These are phyloP conservation scores for Austroboletus eburneus DNA, from an alignment of 768 basidiomycete species.

Conservation along the genomic window DNA sequence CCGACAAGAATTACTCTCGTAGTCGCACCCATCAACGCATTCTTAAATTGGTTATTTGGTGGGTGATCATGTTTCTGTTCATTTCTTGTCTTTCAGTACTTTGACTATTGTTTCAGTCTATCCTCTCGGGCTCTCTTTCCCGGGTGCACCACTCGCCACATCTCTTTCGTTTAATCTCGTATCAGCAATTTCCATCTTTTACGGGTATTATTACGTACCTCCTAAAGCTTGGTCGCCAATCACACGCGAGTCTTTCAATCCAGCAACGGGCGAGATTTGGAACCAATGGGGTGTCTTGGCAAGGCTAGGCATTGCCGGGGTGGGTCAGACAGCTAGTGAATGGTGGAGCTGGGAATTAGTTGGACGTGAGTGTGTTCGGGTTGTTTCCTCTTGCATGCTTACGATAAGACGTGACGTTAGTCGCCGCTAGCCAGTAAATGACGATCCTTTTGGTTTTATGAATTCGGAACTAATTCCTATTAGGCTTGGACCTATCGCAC, in stretches of 20 bases:
- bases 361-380: conserved; percentile 34
- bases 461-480: conserved; percentile 3
- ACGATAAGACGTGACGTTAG: conserved; percentile 22
- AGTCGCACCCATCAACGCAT: conserved; percentile 80
- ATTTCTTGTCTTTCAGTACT: conserved; percentile 1
- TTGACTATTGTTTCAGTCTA: conserved; percentile 23
- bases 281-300: conserved; percentile 63
- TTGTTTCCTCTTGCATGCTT: neutral
- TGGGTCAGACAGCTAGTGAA: conserved; percentile 78
- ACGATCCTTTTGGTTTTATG: neutral
- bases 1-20: conserved; percentile 81
- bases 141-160: conserved; percentile 90
- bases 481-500: conserved; percentile 71
- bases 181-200: conserved; percentile 53
- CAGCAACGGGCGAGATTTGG: conserved; percentile 60
- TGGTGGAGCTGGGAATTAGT: conserved; percentile 98
- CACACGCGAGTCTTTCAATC: conserved; percentile 29
- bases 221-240: conserved; percentile 70
- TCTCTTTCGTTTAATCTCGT: conserved; percentile 89
- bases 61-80: conserved; percentile 8
- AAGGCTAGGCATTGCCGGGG: conserved; percentile 77
- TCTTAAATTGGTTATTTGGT: conserved; percentile 87
- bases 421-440: conserved; percentile 51
- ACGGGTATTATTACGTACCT: conserved; percentile 59
- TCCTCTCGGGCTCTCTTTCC: conserved; percentile 76